Percentiles rank a stretch among this genome's conserved stretches.
phyloP scores from a whole-genome alignment of 306 rosid species.

The Rosa lucieae region DNA sequence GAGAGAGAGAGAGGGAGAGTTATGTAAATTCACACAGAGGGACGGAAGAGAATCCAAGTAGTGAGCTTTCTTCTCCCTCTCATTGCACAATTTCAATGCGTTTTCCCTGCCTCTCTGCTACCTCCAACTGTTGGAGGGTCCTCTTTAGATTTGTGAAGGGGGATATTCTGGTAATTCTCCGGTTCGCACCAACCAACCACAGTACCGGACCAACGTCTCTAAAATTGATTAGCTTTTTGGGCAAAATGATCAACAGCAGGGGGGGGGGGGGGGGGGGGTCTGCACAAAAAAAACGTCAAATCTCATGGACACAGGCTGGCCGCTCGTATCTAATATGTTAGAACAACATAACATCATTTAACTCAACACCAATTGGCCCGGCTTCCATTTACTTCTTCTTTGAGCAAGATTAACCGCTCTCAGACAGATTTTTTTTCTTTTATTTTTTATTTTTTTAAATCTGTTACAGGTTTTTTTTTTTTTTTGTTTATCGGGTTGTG shows the following conservation, averaged over 20 bases:
- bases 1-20: background rate
- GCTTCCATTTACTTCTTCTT: background rate
- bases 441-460: too few relatives aligned
- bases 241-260: background rate
- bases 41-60: conserved; percentile 20
- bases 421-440: too few relatives aligned
- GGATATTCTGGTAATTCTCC: conserved; percentile 23
- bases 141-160: conserved; percentile 29
- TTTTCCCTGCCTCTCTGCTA: background rate
- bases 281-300: background rate
- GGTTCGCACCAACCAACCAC: background rate
- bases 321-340: background rate
- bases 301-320: background rate
- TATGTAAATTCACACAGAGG: background rate
- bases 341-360: background rate
- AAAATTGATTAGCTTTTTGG: background rate
- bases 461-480: too few relatives aligned
- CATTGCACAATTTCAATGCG: conserved; percentile 15
- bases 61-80: conserved; percentile 37
- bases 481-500: too few relatives aligned
- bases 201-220: conserved; percentile 7
- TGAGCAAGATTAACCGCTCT: too few relatives aligned
- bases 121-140: conserved; percentile 37
- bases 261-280: background rate
- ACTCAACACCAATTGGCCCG: background rate